Percentiles rank a stretch among this genome's conserved stretches.
Conservation (phyloP, 805 yeast genomes). For the Yamadazyma scolyti region DNA sequence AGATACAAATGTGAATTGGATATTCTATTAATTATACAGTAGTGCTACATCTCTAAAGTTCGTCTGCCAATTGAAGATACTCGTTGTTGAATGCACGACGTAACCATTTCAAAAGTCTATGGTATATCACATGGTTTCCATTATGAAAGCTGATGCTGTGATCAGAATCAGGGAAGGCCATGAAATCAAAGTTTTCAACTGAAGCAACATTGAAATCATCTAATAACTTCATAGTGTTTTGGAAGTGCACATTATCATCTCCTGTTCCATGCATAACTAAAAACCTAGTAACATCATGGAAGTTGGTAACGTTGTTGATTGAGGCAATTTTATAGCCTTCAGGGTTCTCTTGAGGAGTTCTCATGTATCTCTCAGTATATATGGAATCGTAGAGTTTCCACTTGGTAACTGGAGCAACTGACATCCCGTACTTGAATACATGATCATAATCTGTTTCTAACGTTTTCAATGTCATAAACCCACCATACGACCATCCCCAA, state of each 20-base stretch:
- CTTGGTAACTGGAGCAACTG: slow-evolving; percentile 97
- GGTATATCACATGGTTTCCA: slow-evolving; percentile 71
- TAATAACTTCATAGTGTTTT: slow-evolving; percentile 73
- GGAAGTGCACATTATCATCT: slow-evolving; percentile 96
- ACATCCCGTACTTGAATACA: slow-evolving; percentile 81
- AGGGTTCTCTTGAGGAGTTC: slow-evolving; percentile 65
- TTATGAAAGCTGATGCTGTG: slow-evolving; percentile 80
- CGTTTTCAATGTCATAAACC: slow-evolving; percentile 86
- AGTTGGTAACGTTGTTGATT: slow-evolving; percentile 52
- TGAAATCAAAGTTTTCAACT: slow-evolving; percentile 80
- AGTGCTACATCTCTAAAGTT: too few relatives aligned
- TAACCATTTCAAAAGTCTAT: slow-evolving; percentile 69
- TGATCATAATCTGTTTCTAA: slow-evolving; percentile 75
- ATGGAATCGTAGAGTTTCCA: slow-evolving; percentile 91
- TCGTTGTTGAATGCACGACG: slow-evolving; percentile 43
- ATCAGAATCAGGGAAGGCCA: slow-evolving; percentile 89
- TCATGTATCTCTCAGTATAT: slow-evolving; percentile 94
- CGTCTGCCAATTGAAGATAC: too few relatives aligned
- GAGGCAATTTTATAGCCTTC: slow-evolving; percentile 58
- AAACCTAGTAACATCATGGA: slow-evolving; percentile 61
- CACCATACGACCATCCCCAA: slow-evolving; percentile 99
- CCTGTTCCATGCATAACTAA: slow-evolving; percentile 94
- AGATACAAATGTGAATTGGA: too few relatives aligned
- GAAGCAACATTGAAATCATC: slow-evolving; percentile 55
- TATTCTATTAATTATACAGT: too few relatives aligned